Evolutionary conservation across 495 filamentous ascomycete genomes (phyloP).

Genomic region (Aspergillus egyptiacus): DNA sequence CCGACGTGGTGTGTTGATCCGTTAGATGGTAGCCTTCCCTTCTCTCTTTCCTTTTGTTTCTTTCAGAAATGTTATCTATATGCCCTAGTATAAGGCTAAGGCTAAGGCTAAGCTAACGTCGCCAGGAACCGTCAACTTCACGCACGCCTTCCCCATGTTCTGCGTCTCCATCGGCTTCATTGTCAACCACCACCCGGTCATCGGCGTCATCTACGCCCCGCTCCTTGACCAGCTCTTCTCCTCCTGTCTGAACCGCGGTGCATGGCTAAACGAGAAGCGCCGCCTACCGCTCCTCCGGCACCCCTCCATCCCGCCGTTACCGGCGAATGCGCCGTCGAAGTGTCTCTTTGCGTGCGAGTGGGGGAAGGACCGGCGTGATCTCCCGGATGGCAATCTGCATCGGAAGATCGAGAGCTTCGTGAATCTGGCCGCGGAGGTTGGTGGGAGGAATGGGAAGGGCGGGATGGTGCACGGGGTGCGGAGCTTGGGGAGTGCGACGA

Average conservation of each 20-base stretch:
- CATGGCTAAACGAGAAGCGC: conserved; percentile 59
- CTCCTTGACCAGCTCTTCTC: conserved; percentile 60
- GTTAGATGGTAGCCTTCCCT: conserved; percentile 47
- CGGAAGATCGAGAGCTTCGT: conserved; percentile 64
- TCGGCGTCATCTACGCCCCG: conserved; percentile 63
- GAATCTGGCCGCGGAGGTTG: conserved; percentile 61
- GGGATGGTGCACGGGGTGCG: conserved; percentile 55
- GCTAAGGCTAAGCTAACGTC: too few relatives aligned
- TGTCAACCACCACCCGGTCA: conserved; percentile 47
- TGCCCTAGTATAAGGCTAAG: too few relatives aligned
- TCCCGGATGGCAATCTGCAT: conserved; percentile 54
- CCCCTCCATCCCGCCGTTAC: conserved; percentile 52
- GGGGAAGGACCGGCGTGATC: conserved; percentile 64
- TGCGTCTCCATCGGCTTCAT: conserved; percentile 63
- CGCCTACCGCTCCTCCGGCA: conserved; percentile 52
- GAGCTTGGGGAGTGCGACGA: conserved; percentile 56
- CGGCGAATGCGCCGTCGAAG: conserved; percentile 54
- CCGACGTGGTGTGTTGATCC: conserved; percentile 70
- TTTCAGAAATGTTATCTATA: too few relatives aligned
- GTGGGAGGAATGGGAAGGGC: conserved; percentile 53
- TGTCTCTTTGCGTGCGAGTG: conserved; percentile 67
- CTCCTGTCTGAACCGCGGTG: conserved; percentile 52
- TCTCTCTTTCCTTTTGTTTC: too few relatives aligned
- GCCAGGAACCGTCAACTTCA: conserved; percentile 61
- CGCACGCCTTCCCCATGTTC: conserved; percentile 68